These are phyloP conservation scores for Zarea fungicola DNA, from an alignment of 2,329 filamentous ascomycete genomes.

Conservation along the genomic window DNA sequence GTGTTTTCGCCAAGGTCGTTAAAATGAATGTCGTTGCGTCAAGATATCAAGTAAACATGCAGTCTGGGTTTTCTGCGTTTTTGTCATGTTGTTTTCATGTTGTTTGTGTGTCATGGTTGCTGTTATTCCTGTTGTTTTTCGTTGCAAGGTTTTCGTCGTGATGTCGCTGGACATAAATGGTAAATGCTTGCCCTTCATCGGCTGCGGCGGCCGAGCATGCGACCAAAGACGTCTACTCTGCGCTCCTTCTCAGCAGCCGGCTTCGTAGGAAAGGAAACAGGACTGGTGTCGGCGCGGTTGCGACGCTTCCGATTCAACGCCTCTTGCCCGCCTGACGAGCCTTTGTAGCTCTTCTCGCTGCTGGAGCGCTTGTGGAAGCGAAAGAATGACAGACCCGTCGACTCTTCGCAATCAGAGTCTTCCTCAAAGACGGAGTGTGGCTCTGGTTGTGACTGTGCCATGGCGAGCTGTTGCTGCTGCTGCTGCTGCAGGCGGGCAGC, in stretches of 20 bases:
- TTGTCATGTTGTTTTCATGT: too few species aligned
- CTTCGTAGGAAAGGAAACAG: conserved; percentile 18
- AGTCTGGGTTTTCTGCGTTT: too few species aligned
- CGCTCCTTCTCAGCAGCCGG: conserved; percentile 21
- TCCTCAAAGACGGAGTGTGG: conserved; percentile 43
- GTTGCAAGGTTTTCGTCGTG: background rate
- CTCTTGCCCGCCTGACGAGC: conserved; percentile 6
- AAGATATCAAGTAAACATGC: background rate
- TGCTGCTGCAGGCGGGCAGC: conserved; percentile 17
- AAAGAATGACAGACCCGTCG: conserved; percentile 36
- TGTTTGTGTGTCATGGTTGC: background rate
- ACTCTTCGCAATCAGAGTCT: conserved; percentile 40
- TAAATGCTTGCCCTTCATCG: conserved; percentile 15
- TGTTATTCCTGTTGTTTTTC: conserved; percentile 1
- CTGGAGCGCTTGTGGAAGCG: conserved; percentile 37
- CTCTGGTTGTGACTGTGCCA: conserved; percentile 16
- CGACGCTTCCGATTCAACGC: conserved; percentile 9
- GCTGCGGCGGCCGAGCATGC: conserved; percentile 32
- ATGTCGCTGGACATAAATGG: background rate
- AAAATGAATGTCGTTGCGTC: conserved; percentile 8
- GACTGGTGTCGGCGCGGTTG: conserved; percentile 19
- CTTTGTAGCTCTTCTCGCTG: conserved; percentile 25
- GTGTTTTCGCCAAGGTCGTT: too few species aligned
- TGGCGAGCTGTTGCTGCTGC: conserved; percentile 18
- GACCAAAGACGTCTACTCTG: conserved; percentile 31